Conservation (phyloP, 1,284 basidiomycete species). For the Agaricales sp. region DNA sequence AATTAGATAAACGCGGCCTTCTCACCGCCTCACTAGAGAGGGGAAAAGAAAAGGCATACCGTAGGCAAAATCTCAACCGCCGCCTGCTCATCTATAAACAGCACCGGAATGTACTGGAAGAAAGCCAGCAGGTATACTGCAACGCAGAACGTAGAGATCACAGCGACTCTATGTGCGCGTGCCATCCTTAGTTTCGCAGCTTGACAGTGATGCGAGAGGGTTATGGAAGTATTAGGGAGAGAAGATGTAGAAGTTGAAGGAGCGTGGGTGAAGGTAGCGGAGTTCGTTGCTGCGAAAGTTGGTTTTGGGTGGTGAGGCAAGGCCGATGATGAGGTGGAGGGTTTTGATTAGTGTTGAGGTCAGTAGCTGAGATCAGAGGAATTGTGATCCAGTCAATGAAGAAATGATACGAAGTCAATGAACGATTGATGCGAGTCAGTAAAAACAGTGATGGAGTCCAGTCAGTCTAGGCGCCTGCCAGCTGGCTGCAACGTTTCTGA, state of each 20-base stretch:
- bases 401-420: neutral
- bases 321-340: neutral
- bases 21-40: too few species aligned
- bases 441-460: neutral
- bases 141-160: neutral
- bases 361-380: neutral
- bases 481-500: neutral
- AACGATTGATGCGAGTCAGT: neutral
- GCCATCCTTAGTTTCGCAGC: neutral
- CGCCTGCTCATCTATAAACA: neutral
- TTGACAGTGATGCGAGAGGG: neutral
- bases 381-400: neutral
- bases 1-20: too few species aligned
- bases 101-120: slow-evolving; percentile 1
- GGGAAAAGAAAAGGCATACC: too few species aligned
- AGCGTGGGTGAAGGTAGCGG: neutral
- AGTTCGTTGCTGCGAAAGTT: neutral
- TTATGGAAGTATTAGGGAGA: neutral
- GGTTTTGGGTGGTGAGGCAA: too few species aligned
- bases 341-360: neutral
- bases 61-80: neutral
- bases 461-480: neutral
- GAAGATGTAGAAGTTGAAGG: neutral
- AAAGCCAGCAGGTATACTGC: neutral
- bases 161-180: neutral